Conservation (phyloP, 179 eudicot genomes). For the Gypsophila paniculata region DNA sequence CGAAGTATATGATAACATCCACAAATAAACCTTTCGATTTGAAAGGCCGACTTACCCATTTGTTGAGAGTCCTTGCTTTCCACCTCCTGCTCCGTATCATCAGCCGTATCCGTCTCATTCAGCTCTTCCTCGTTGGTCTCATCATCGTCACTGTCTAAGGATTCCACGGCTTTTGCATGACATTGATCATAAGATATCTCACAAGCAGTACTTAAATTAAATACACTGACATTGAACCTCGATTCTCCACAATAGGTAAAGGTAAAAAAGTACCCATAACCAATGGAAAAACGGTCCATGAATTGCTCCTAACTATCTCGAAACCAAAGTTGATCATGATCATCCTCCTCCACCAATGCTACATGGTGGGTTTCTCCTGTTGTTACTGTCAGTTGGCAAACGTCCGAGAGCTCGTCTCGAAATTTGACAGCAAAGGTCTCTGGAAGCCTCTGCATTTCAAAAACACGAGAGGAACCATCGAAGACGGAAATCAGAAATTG, state of each 20-base stretch:
- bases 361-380: slow-evolving; percentile 25
- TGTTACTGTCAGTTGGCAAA: slow-evolving; percentile 20
- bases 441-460: slow-evolving; percentile 26
- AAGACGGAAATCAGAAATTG: no score
- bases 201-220: slow-evolving; percentile 19
- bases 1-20: no score
- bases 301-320: slow-evolving; percentile 26
- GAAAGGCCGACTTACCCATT: background rate
- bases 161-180: no score
- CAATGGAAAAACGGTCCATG: slow-evolving; percentile 18
- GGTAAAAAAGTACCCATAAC: slow-evolving; percentile 17
- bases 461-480: no score
- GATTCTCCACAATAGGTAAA: slow-evolving; percentile 28
- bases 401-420: background rate
- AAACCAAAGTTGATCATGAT: slow-evolving; percentile 28
- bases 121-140: background rate
- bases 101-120: background rate
- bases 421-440: slow-evolving; percentile 10
- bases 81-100: background rate
- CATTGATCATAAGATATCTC: slow-evolving; percentile 20
- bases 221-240: slow-evolving; percentile 21
- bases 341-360: slow-evolving; percentile 16
- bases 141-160: background rate
- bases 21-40: background rate
- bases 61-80: background rate